Percentiles rank a stretch among this genome's conserved stretches.
These are phyloP conservation scores for Fusarium luffae DNA, from an alignment of 2,329 filamentous ascomycete genomes.

Conservation along the genomic window DNA sequence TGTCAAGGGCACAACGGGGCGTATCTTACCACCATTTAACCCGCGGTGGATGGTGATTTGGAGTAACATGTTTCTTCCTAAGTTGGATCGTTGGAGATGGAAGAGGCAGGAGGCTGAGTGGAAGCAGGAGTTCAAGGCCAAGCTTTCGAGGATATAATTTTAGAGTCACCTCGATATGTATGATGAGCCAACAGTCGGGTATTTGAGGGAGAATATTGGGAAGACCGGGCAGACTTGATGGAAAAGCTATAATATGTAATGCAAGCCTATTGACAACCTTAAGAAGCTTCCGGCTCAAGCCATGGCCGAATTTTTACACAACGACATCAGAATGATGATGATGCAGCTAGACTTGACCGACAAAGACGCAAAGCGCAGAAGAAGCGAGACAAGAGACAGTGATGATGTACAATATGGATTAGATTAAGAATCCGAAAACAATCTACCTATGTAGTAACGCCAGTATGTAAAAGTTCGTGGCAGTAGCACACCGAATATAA, in stretches of 20 bases:
- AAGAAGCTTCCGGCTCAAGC: no score
- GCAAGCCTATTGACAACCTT: no score
- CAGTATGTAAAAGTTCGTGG: constrained; percentile 2
- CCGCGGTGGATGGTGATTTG: constrained; percentile 34
- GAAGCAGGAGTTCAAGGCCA: background rate
- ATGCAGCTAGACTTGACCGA: no score
- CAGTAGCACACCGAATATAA: constrained; percentile 4
- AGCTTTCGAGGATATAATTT: background rate
- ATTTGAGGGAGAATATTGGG: no score
- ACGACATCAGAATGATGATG: no score
- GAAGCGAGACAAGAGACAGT: no score
- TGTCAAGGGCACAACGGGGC: constrained; percentile 14
- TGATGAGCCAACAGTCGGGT: no score
- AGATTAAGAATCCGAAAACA: constrained; percentile 9
- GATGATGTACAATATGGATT: background rate
- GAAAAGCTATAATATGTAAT: no score
- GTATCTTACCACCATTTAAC: constrained; percentile 24
- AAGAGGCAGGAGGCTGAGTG: constrained; percentile 31
- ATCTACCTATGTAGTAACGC: constrained; percentile 17
- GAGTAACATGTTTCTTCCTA: constrained; percentile 20
- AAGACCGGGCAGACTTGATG: background rate
- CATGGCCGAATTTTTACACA: no score
- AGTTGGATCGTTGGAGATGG: constrained; percentile 25
- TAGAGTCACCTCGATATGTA: no score
- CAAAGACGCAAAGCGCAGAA: no score